Evolutionary conservation across 2,329 filamentous ascomycete species (phyloP).

Genomic region (Onygena corvina): DNA sequence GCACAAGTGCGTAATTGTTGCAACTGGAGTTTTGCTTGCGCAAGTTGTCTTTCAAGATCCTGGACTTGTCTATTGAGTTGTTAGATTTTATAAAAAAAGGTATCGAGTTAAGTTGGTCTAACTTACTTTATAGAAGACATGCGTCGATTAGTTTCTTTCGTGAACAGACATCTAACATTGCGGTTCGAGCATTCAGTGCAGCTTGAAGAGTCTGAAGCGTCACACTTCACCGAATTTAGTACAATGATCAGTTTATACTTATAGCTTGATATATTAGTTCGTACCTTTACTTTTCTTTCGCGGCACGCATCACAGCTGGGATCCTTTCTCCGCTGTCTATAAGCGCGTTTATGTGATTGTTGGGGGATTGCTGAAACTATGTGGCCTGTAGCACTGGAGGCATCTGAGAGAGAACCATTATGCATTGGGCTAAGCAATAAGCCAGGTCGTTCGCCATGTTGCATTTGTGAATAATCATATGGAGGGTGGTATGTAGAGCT

Average conservation of each 20-base stretch:
- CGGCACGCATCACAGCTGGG: conserved; percentile 95
- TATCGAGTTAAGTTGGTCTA: conserved; percentile 2
- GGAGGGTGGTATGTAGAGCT: conserved; percentile 27
- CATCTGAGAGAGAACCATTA: conserved; percentile 30
- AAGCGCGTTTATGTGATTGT: conserved; percentile 80
- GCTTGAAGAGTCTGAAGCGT: conserved; percentile 89
- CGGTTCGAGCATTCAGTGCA: conserved; percentile 96
- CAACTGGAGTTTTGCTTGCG: conserved; percentile 68
- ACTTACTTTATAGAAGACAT: conserved; percentile 94
- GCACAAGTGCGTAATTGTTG: conserved; percentile 57
- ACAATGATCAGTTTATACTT: background rate
- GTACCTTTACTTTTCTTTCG: conserved; percentile 59
- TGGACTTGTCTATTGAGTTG: conserved; percentile 59
- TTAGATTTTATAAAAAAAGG: conserved; percentile 7
- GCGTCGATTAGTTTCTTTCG: conserved; percentile 92
- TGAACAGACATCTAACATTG: conserved; percentile 96
- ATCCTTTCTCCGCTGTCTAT: conserved; percentile 88
- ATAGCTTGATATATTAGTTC: background rate
- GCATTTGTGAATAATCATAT: conserved; percentile 32
- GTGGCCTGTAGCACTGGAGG: conserved; percentile 23
- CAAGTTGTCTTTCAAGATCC: conserved; percentile 85
- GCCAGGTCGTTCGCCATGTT: conserved; percentile 28
- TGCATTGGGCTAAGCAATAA: conserved; percentile 26
- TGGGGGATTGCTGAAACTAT: conserved; percentile 36
- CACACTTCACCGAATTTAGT: conserved; percentile 49